phyloP scores from a whole-genome alignment of 2,329 filamentous ascomycete genomes.

The Coniella lustricola region DNA sequence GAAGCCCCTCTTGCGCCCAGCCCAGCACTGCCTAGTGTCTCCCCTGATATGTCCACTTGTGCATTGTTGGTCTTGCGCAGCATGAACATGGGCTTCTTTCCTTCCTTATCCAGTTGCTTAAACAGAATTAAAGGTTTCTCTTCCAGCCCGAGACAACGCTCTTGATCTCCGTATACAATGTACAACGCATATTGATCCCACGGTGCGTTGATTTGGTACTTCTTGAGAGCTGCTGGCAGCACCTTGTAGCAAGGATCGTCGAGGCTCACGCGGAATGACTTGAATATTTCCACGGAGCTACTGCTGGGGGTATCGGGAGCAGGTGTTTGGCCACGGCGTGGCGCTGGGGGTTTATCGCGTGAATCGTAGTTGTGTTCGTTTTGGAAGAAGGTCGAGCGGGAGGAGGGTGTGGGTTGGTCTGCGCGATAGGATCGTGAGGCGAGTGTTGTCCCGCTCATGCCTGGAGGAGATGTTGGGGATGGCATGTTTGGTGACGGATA shows the following conservation, averaged over 20 bases:
- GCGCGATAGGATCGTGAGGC: conserved; percentile 53
- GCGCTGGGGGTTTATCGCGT: conserved; percentile 33
- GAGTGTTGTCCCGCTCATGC: conserved; percentile 45
- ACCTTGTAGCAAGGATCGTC: conserved; percentile 98
- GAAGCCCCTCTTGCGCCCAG: conserved; percentile 39
- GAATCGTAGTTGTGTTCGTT: conserved; percentile 36
- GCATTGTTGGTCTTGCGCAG: conserved; percentile 61
- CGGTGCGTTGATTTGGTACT: conserved; percentile 97
- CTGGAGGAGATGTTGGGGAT: conserved; percentile 61
- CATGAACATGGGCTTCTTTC: conserved; percentile 99
- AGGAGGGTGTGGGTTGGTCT: conserved; percentile 48
- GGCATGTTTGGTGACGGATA: conserved; percentile 61
- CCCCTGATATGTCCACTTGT: conserved; percentile 35
- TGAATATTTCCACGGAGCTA: conserved; percentile 87
- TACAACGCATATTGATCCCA: conserved; percentile 97
- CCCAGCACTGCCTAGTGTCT: conserved; percentile 48
- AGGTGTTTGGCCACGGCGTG: conserved; percentile 55
- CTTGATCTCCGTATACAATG: conserved; percentile 98
- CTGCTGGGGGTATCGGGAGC: conserved; percentile 52
- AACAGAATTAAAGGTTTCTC: conserved; percentile 94
- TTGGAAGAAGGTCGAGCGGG: conserved; percentile 48
- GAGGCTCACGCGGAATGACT: conserved; percentile 95
- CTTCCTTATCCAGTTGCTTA: conserved; percentile 94
- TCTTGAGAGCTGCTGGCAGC: conserved; percentile 87
- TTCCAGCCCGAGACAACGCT: conserved; percentile 83